Conservation (phyloP, 768 basidiomycete genomes). For the Kwoniella newhampshirensis region DNA sequence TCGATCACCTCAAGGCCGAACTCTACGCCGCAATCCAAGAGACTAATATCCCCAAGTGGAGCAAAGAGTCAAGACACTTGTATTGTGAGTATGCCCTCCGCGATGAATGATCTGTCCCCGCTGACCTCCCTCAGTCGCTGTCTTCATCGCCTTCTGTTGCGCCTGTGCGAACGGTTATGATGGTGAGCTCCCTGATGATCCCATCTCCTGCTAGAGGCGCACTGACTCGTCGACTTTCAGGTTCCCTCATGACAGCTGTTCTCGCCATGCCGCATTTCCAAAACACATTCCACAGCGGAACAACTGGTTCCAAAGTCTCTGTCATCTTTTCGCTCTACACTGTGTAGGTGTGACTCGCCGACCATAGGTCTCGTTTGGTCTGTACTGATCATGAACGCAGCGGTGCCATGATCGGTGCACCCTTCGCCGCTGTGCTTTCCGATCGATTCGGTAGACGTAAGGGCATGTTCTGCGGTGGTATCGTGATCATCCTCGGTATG, state of each 20-base stretch:
- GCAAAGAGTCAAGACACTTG: conserved; percentile 17
- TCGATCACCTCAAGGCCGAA: conserved; percentile 11
- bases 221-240: background rate
- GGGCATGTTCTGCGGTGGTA: conserved; percentile 49
- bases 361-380: background rate
- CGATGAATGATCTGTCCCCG: background rate
- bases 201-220: background rate
- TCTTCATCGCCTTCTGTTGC: conserved; percentile 29
- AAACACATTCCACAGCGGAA: conserved; percentile 29
- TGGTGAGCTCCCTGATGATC: conserved; percentile 12
- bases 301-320: conserved; percentile 26
- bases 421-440: conserved; percentile 48
- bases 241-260: conserved; percentile 35
- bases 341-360: conserved; percentile 14
- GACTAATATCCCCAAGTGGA: conserved; percentile 21
- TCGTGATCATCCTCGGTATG: conserved; percentile 54
- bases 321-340: conserved; percentile 39
- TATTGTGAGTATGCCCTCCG: conserved; percentile 15
- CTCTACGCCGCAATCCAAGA: conserved; percentile 23
- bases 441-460: conserved; percentile 50
- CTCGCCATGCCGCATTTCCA: conserved; percentile 36
- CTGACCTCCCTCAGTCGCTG: conserved; percentile 15
- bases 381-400: conserved; percentile 3
- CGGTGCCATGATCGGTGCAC: conserved; percentile 46
- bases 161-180: conserved; percentile 38